Evolutionary conservation across 768 basidiomycete species (phyloP).

Genomic region (Auriscalpium orientale): DNA sequence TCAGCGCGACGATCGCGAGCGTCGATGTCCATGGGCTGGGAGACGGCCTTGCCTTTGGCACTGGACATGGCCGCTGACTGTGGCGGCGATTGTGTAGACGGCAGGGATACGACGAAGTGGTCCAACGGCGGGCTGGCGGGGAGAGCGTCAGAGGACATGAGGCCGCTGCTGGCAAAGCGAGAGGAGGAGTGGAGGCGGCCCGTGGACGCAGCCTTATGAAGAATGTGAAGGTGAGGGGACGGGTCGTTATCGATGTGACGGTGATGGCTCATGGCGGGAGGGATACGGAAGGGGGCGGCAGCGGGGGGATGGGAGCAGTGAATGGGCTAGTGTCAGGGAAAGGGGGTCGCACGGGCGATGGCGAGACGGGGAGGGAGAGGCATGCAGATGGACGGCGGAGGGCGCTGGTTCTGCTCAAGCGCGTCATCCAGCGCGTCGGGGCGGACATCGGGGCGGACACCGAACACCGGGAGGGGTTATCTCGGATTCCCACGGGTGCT

Average conservation of each 20-base stretch:
- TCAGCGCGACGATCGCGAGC: slow-evolving; percentile 24
- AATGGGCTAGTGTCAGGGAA: not conserved
- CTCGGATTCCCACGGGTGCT: no score
- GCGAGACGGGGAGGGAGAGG: not conserved
- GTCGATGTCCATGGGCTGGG: slow-evolving; percentile 46
- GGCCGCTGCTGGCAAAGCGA: not conserved
- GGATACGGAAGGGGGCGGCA: not conserved
- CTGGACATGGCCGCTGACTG: slow-evolving; percentile 5
- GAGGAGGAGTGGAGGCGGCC: not conserved
- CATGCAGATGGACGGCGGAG: not conserved
- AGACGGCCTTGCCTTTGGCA: slow-evolving; percentile 50
- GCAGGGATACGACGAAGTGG: not conserved
- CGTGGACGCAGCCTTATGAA: slow-evolving; percentile 28
- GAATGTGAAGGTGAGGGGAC: slow-evolving; percentile 43
- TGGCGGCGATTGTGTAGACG: not conserved
- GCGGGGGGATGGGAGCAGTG: not conserved
- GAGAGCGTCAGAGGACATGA: not conserved
- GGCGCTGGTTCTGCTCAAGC: not conserved
- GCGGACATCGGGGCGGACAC: no score
- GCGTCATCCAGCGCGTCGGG: no score
- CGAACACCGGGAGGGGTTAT: no score
- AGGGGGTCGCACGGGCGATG: not conserved
- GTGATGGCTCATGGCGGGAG: slow-evolving; percentile 33
- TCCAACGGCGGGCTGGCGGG: not conserved
- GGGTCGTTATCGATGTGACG: slow-evolving; percentile 47